Percentiles rank a stretch among this genome's conserved stretches.
Conservation (phyloP, 179 eudicot genomes). For the Sideroxylon spinosum region DNA sequence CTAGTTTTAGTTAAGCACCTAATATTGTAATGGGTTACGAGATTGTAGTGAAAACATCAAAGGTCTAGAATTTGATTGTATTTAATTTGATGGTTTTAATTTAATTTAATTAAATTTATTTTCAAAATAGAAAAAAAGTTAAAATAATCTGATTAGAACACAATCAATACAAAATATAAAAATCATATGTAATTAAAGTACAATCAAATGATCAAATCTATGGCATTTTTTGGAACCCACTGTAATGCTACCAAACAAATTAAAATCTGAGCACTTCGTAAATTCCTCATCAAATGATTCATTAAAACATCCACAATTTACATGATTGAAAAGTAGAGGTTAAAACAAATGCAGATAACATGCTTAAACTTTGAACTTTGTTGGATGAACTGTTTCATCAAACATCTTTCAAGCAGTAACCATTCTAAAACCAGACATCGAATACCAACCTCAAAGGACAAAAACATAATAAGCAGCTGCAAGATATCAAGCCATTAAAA, state of each 20-base stretch:
- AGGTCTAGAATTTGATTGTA: no score
- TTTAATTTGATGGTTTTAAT: no score
- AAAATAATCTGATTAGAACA: no score
- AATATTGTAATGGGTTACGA: not conserved
- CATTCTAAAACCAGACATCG: not conserved
- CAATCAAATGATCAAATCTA: no score
- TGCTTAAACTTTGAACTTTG: not conserved
- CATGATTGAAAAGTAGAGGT: not conserved
- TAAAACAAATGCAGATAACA: not conserved
- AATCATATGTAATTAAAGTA: no score
- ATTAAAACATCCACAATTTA: constrained; percentile 9
- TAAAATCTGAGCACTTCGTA: not conserved
- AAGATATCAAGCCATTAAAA: not conserved
- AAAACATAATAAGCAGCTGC: not conserved
- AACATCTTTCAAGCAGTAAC: not conserved
- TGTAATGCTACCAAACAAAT: not conserved
- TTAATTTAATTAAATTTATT: no score
- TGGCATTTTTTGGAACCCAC: no score
- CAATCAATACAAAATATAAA: no score
- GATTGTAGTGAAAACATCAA: no score
- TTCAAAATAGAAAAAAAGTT: no score
- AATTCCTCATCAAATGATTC: constrained; percentile 11
- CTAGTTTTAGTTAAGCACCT: not conserved
- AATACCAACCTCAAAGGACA: not conserved
- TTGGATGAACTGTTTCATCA: not conserved